Percentiles rank a stretch among this genome's conserved stretches.
phyloP scores from a whole-genome alignment of 2,329 filamentous ascomycete species.

The Ophiostoma himal-ulmi region DNA sequence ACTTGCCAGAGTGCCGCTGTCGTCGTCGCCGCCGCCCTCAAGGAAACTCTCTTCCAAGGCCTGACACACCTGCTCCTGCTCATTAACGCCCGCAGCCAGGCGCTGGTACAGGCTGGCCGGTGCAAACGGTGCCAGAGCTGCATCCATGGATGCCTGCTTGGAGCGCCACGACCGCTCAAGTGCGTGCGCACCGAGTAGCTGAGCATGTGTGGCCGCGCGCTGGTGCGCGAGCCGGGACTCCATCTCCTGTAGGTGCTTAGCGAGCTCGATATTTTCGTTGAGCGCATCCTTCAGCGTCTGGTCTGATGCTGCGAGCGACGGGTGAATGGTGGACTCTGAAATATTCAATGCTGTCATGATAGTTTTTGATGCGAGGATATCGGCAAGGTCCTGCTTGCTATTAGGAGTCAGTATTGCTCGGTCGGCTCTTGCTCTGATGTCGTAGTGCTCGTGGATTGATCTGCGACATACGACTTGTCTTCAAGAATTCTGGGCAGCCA shows the following conservation, averaged over 20 bases:
- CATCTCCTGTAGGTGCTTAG: slow-evolving; percentile 54
- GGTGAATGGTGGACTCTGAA: slow-evolving; percentile 61
- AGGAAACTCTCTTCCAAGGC: slow-evolving; percentile 92
- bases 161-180: slow-evolving; percentile 88
- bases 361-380: slow-evolving; percentile 57
- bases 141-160: slow-evolving; percentile 85
- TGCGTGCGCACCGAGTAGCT: slow-evolving; percentile 74
- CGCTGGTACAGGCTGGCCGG: slow-evolving; percentile 81
- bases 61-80: slow-evolving; percentile 74
- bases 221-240: slow-evolving; percentile 54
- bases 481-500: slow-evolving; percentile 74
- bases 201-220: slow-evolving; percentile 68
- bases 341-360: slow-evolving; percentile 72
- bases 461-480: slow-evolving; percentile 67
- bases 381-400: slow-evolving; percentile 73
- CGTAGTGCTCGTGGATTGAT: background rate
- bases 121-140: slow-evolving; percentile 74
- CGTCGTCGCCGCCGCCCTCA: slow-evolving; percentile 42
- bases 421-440: too few relatives aligned
- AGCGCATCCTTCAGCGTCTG: slow-evolving; percentile 60
- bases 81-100: slow-evolving; percentile 66
- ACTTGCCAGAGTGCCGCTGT: slow-evolving; percentile 46
- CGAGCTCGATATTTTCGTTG: slow-evolving; percentile 64
- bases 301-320: slow-evolving; percentile 62
- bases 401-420: slow-evolving; percentile 16